Percentiles rank a stretch among this genome's conserved stretches.
These are phyloP conservation scores for Colletotrichum cereale DNA, from an alignment of 2,329 filamentous ascomycete genomes.

Conservation along the genomic window DNA sequence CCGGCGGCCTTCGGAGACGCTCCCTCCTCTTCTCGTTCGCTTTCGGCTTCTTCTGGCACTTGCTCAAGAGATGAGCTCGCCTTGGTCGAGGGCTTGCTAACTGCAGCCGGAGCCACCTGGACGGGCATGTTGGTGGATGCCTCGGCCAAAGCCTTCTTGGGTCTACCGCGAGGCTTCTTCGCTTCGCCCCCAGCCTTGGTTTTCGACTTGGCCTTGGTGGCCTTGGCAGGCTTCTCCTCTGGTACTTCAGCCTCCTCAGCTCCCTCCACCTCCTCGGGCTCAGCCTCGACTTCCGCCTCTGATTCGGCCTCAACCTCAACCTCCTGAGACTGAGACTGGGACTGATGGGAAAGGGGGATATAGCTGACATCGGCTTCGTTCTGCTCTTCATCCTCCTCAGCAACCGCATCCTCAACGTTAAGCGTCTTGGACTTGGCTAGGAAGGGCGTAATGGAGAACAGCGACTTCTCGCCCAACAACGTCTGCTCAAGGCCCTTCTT, in stretches of 20 bases:
- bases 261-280: slow-evolving; percentile 23
- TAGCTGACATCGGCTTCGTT: slow-evolving; percentile 40
- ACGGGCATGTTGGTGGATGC: slow-evolving; percentile 58
- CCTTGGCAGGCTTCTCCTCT: slow-evolving; percentile 40
- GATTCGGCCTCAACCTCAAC: slow-evolving; percentile 27
- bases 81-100: slow-evolving; percentile 48
- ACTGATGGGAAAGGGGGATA: slow-evolving; percentile 33
- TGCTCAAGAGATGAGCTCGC: slow-evolving; percentile 53
- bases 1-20: slow-evolving; percentile 48
- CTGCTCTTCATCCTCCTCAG: slow-evolving; percentile 50
- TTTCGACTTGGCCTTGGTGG: slow-evolving; percentile 44
- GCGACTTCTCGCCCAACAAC: slow-evolving; percentile 85
- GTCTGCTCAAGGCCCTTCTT: slow-evolving; percentile 69
- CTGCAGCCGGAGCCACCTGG: slow-evolving; percentile 26
- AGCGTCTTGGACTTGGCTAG: slow-evolving; percentile 78
- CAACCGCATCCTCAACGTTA: slow-evolving; percentile 53
- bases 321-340: slow-evolving; percentile 21
- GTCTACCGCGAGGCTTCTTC: slow-evolving; percentile 59
- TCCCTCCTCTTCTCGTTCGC: slow-evolving; percentile 44
- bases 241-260: slow-evolving; percentile 34
- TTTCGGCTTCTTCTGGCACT: slow-evolving; percentile 53
- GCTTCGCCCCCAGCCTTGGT: slow-evolving; percentile 14
- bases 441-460: slow-evolving; percentile 94
- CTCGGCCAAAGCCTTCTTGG: slow-evolving; percentile 61
- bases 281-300: neutral